Conservation (phyloP, 2,329 filamentous ascomycete genomes). For the Diplodia mutila region DNA sequence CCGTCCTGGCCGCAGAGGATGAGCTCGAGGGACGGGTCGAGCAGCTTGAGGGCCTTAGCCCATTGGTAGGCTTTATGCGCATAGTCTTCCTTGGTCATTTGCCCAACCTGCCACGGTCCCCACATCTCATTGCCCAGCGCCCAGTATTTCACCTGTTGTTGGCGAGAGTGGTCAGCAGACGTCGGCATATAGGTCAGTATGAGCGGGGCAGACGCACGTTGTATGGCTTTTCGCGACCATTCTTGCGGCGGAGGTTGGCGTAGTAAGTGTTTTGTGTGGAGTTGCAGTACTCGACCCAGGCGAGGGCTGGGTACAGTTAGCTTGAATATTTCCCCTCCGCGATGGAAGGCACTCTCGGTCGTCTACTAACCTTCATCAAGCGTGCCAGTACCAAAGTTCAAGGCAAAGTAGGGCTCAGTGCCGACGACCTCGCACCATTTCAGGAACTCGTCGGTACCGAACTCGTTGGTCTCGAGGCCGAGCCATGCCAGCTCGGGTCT, state of each 20-base stretch:
- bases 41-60: slow-evolving; percentile 72
- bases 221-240: slow-evolving; percentile 77
- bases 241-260: slow-evolving; percentile 75
- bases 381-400: slow-evolving; percentile 80
- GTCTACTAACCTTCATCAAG: slow-evolving; percentile 28
- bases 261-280: slow-evolving; percentile 76
- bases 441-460: slow-evolving; percentile 87
- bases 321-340: slow-evolving; percentile 54
- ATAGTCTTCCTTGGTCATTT: slow-evolving; percentile 71
- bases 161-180: background rate
- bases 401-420: slow-evolving; percentile 76
- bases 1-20: slow-evolving; percentile 76
- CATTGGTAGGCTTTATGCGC: slow-evolving; percentile 70
- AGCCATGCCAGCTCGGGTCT: slow-evolving; percentile 80
- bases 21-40: slow-evolving; percentile 70
- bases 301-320: slow-evolving; percentile 59
- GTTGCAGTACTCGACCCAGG: slow-evolving; percentile 88
- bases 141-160: slow-evolving; percentile 71
- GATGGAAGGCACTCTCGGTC: slow-evolving; percentile 27
- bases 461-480: slow-evolving; percentile 74
- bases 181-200: background rate
- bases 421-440: slow-evolving; percentile 74
- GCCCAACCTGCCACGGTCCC: slow-evolving; percentile 69
- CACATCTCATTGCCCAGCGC: slow-evolving; percentile 77
- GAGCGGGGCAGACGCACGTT: slow-evolving; percentile 50